Base-by-base conservation (phyloP, 2,329 filamentous ascomycete genomes). In the Diaporthe aspalathi region DNA sequence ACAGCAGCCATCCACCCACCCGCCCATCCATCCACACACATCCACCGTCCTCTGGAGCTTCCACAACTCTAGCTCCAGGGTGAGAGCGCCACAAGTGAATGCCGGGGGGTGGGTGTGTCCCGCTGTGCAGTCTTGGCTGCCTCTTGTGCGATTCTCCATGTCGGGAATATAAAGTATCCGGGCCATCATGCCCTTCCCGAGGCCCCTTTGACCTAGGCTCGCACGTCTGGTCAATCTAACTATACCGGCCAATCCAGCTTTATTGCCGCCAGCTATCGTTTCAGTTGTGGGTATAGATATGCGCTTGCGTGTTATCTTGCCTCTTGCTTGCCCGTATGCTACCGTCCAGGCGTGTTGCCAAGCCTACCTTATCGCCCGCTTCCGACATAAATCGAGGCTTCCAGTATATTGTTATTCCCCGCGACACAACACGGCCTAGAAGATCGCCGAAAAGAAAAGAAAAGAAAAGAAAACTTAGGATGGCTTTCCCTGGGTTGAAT, bases 61-160 rank as follows among this genome's bases (percentile, higher is more conserved):
- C 40, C 66, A 68, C 52, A 20, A 57, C 52, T 68, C 32, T 50
- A 60, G 66, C 66, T 68, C 29, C 27, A 57, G 24, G 17, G 27
- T 22, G 27, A 43, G 27, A 43, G 43, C 43, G 43, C 66, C 66
- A 50, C 52, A 43, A 16, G 29, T 40, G 43, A n/a, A 40, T n/a
- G 52, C 53, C 52, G 20, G 7, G 11, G 22, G n/a, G n/a, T n/a
- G n/a, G n/a, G 66, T 49, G 29, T 38, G 53, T 29, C 60, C 35
- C 43, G 32, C 22, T 3, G 63, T 47, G 35, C 22, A 24, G 47
- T 54, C 53, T 40, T 50, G 20, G 35, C 53, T 17, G 43, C 27
- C 8, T 8, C 35, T 29, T 47, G 29, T 50, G 66, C 20, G 17
- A 24, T 20, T 6, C 14, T 40, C 24, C 11, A n/a, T 32, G 22